phyloP scores from a whole-genome alignment of 768 basidiomycete species.

The Kwoniella pini region DNA sequence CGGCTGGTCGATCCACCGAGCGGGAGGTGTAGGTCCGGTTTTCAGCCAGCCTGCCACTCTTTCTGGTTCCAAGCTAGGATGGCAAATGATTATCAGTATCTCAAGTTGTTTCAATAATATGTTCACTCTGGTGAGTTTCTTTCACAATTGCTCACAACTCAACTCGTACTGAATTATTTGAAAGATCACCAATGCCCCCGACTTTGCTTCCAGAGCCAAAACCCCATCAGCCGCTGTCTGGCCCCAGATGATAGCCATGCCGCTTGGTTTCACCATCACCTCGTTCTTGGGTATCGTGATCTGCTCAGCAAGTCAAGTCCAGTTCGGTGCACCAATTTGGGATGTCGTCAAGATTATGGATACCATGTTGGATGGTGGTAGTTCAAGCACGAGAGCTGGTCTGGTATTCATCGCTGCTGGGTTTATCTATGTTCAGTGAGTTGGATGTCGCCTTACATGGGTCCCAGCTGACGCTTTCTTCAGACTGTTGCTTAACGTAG shows the following conservation, averaged over 20 bases:
- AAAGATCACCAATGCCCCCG: constrained; percentile 42
- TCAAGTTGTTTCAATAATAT: constrained; percentile 75
- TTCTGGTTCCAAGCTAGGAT: constrained; percentile 69
- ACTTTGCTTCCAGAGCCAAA: constrained; percentile 44
- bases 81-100: constrained; percentile 57
- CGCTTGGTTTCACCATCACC: constrained; percentile 71
- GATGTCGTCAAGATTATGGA: constrained; percentile 71
- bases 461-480: neutral
- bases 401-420: constrained; percentile 77
- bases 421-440: constrained; percentile 72
- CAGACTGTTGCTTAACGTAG: constrained; percentile 54
- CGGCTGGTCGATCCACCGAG: constrained; percentile 74
- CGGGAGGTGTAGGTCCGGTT: constrained; percentile 74
- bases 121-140: constrained; percentile 63
- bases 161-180: too few relatives aligned
- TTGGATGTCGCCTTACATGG: neutral
- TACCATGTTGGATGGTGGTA: constrained; percentile 69
- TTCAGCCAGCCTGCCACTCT: constrained; percentile 66
- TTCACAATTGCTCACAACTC: neutral
- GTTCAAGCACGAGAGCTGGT: constrained; percentile 66
- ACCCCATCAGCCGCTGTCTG: constrained; percentile 42
- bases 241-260: constrained; percentile 64
- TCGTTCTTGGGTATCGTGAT: constrained; percentile 81
- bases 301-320: constrained; percentile 70
- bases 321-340: constrained; percentile 79